phyloP scores from a whole-genome alignment of 2,329 filamentous ascomycete genomes.

The Lachnellula arida region DNA sequence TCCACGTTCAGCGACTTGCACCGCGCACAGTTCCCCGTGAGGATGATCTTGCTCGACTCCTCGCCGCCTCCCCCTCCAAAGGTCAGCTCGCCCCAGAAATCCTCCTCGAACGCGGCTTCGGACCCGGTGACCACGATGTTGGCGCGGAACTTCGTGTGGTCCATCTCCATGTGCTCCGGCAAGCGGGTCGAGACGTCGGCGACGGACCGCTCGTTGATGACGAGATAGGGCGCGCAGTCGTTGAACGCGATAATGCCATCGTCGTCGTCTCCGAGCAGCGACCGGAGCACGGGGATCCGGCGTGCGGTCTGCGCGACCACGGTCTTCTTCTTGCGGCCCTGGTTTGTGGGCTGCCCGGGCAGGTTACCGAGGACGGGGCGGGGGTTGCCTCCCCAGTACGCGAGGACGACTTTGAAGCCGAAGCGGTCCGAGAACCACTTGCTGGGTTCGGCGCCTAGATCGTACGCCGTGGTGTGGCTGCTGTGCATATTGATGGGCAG shows the following conservation, averaged over 20 bases:
- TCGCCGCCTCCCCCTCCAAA: conserved; percentile 30
- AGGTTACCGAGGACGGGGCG: conserved; percentile 54
- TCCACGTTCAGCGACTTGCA: conserved; percentile 70
- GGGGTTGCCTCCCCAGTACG: conserved; percentile 59
- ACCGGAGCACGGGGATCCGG: conserved; percentile 18
- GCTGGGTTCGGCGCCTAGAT: conserved; percentile 57
- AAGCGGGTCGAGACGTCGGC: conserved; percentile 57
- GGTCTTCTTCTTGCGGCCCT: conserved; percentile 10
- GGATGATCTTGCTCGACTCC: conserved; percentile 38
- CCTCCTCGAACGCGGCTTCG: conserved; percentile 57
- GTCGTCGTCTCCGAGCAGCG: conserved; percentile 11
- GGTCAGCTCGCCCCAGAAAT: conserved; percentile 63
- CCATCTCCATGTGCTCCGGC: conserved; percentile 45
- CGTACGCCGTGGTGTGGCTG: conserved; percentile 53
- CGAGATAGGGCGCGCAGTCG: conserved; percentile 70
- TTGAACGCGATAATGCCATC: conserved; percentile 61
- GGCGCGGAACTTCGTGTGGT: conserved; percentile 66
- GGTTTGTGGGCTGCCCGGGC: conserved; percentile 16
- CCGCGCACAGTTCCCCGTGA: conserved; percentile 66
- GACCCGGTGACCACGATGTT: conserved; percentile 66
- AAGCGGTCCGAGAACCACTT: conserved; percentile 65
- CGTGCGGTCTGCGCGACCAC: conserved; percentile 12
- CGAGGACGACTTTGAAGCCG: conserved; percentile 55
- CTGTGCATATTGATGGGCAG: conserved; percentile 55
- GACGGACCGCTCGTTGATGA: conserved; percentile 68